Conservation (phyloP, 1,284 basidiomycete species). For the Ustilago xerochloae region DNA sequence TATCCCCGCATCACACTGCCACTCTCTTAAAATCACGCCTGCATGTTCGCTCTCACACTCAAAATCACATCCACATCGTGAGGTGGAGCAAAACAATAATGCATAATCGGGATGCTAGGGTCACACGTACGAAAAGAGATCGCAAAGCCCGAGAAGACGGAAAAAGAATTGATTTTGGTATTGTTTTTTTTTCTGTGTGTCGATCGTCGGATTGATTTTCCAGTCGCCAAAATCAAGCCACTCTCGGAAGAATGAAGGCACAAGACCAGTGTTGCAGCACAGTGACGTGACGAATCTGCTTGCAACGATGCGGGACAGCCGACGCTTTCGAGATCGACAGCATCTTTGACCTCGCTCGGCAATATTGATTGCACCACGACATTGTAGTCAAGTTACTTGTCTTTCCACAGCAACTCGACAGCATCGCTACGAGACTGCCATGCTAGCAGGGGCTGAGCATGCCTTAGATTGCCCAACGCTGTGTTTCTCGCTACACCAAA, state of each 20-base stretch:
- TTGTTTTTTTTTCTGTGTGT: too few relatives aligned
- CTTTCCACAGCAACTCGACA: neutral
- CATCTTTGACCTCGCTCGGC: neutral
- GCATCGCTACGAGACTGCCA: neutral
- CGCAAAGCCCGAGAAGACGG: too few relatives aligned
- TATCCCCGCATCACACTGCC: too few relatives aligned
- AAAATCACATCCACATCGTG: neutral
- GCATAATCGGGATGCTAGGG: too few relatives aligned
- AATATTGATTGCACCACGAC: too few relatives aligned
- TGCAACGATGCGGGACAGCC: neutral
- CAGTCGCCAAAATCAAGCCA: too few relatives aligned
- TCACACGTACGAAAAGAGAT: conserved; percentile 10
- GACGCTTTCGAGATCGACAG: conserved; percentile 3
- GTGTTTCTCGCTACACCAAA: neutral
- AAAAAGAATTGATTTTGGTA: too few relatives aligned
- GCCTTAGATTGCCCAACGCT: neutral
- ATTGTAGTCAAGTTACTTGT: too few relatives aligned
- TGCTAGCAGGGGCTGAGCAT: neutral
- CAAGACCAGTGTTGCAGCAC: neutral
- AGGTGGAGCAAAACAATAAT: neutral
- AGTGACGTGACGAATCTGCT: neutral
- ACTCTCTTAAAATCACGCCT: too few relatives aligned
- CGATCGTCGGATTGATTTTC: too few relatives aligned
- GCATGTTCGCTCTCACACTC: too few relatives aligned
- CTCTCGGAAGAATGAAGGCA: neutral